Evolutionary conservation across 768 basidiomycete species (phyloP).

Genomic region (Lyophyllum atratum): DNA sequence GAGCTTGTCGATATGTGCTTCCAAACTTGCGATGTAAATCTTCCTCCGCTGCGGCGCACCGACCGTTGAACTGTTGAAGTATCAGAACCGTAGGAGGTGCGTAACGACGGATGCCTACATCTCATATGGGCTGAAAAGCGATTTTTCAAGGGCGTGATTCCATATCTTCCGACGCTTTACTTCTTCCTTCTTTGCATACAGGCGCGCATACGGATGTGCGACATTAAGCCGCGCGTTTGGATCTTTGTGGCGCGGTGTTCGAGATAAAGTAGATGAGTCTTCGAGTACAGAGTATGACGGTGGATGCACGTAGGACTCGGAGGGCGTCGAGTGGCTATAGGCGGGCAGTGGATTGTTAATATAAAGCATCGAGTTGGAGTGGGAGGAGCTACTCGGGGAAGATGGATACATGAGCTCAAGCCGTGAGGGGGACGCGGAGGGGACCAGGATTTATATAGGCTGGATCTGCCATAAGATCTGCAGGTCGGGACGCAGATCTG

Average conservation of each 20-base stretch:
- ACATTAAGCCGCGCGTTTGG: constrained; percentile 28
- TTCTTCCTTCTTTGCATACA: constrained; percentile 63
- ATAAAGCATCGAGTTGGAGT: constrained; percentile 5
- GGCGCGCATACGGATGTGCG: constrained; percentile 69
- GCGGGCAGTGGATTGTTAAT: constrained; percentile 5
- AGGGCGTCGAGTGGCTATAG: not conserved
- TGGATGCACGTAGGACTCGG: constrained; percentile 2
- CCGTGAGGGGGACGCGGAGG: not conserved
- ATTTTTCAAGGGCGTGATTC: constrained; percentile 78
- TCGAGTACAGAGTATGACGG: constrained; percentile 1
- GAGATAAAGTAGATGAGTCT: not conserved
- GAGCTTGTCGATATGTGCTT: constrained; percentile 69
- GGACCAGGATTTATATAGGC: constrained; percentile 1
- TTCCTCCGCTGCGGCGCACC: constrained; percentile 69
- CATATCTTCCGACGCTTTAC: constrained; percentile 74
- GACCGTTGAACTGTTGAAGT: constrained; percentile 53
- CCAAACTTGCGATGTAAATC: constrained; percentile 72
- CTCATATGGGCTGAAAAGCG: constrained; percentile 66
- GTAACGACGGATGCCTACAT: constrained; percentile 42
- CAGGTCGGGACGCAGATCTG: constrained; percentile 17
- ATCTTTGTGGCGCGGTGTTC: constrained; percentile 3
- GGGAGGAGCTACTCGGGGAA: constrained; percentile 9
- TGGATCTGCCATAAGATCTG: constrained; percentile 14
- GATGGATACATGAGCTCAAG: constrained; percentile 11
- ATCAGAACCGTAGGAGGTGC: not conserved